Evolutionary conservation across 2,329 filamentous ascomycete species (phyloP).

Genomic region (Penicillium sp.): DNA sequence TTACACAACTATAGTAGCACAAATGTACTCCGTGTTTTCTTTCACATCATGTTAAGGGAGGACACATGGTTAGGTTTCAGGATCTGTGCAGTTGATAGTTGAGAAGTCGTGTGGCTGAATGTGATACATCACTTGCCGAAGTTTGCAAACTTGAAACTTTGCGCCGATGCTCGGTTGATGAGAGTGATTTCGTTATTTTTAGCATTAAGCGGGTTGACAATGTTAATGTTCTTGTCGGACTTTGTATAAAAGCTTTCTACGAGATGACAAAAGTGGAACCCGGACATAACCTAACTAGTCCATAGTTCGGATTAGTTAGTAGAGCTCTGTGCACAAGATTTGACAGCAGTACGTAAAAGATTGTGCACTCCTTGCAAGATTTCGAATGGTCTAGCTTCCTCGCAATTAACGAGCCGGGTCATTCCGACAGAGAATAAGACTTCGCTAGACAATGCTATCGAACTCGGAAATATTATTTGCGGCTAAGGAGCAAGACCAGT

Average conservation of each 20-base stretch:
- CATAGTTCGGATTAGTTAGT: neutral
- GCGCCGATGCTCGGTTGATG: neutral
- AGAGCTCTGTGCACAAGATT: neutral
- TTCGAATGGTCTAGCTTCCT: neutral
- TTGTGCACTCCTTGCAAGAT: conserved; percentile 1
- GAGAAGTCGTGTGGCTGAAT: neutral
- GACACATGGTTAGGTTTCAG: neutral
- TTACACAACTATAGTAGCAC: neutral
- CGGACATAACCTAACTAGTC: neutral
- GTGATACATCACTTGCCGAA: neutral
- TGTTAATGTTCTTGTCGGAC: too few species aligned
- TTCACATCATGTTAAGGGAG: neutral
- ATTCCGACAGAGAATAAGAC: too few species aligned
- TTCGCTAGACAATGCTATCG: neutral
- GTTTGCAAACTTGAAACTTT: neutral
- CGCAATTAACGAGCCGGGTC: too few species aligned
- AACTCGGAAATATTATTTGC: neutral
- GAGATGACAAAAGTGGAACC: neutral
- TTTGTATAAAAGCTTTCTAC: too few species aligned
- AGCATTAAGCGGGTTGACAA: too few species aligned
- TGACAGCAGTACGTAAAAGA: neutral
- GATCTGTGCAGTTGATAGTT: neutral
- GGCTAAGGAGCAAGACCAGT: neutral
- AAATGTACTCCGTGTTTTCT: neutral
- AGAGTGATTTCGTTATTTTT: neutral